These are phyloP conservation scores for Verticillium longisporum DNA, from an alignment of 2,329 filamentous ascomycete genomes.

Conservation along the genomic window DNA sequence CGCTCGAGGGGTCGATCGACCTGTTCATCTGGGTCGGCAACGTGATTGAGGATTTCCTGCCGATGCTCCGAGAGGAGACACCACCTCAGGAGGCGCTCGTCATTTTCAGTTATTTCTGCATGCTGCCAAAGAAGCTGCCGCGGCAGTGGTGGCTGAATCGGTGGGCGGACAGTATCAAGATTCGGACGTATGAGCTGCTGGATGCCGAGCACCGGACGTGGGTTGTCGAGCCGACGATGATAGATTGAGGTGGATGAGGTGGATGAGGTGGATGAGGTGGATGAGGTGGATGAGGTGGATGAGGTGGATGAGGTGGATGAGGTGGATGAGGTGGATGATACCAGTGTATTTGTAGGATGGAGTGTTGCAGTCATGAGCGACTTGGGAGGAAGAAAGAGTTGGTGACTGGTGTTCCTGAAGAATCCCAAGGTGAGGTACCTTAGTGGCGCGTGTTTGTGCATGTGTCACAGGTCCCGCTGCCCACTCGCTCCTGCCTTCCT, in stretches of 20 bases:
- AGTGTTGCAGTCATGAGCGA: no score
- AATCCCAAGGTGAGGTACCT: no score
- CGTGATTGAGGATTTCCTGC: slow-evolving; percentile 25
- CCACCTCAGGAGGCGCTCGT: slow-evolving; percentile 20
- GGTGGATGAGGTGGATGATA: no score
- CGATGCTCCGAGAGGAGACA: slow-evolving; percentile 19
- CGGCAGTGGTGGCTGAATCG: slow-evolving; percentile 29
- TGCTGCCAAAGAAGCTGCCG: slow-evolving; percentile 20
- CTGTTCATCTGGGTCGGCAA: slow-evolving; percentile 31
- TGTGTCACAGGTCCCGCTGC: neutral
- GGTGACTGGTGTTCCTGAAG: no score
- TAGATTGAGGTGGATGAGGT: neutral
- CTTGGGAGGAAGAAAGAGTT: no score
- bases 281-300: no score
- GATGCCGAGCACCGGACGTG: slow-evolving; percentile 28
- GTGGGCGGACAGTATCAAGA: slow-evolving; percentile 23
- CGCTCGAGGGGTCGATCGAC: slow-evolving; percentile 13
- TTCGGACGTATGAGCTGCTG: slow-evolving; percentile 20
- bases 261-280: neutral
- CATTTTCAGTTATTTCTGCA: slow-evolving; percentile 27
- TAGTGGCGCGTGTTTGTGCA: no score
- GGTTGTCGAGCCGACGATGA: slow-evolving; percentile 14
- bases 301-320: neutral
- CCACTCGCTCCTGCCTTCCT: no score
- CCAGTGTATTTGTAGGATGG: no score